These are phyloP conservation scores for Globisporangium heterothallicum DNA, from an alignment of 352 stramenopile species.

Conservation along the genomic window DNA sequence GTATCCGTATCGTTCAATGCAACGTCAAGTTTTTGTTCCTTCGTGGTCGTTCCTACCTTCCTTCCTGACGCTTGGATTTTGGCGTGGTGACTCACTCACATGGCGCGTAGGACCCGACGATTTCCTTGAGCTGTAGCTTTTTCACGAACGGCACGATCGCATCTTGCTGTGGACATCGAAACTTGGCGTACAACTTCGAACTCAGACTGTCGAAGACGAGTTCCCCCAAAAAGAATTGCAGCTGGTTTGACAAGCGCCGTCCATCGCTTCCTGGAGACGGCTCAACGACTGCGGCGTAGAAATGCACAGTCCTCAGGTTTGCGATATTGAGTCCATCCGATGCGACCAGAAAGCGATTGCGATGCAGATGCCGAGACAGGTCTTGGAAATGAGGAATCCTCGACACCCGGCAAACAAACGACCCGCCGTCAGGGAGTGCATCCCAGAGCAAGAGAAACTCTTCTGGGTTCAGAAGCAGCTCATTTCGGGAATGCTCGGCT, in stretches of 20 bases:
- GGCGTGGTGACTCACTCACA: constrained; percentile 45
- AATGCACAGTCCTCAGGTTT: constrained; percentile 45
- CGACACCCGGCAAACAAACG: constrained; percentile 60
- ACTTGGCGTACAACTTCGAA: constrained; percentile 56
- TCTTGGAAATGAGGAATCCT: constrained; percentile 33
- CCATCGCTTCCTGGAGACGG: not conserved
- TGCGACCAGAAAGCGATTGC: constrained; percentile 44
- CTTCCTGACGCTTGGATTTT: too few species aligned
- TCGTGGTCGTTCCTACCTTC: too few species aligned
- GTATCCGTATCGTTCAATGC: too few species aligned
- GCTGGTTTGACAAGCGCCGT: not conserved
- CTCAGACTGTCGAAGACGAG: constrained; percentile 70
- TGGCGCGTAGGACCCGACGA: constrained; percentile 59
- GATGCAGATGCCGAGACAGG: constrained; percentile 39
- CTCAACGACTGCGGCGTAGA: constrained; percentile 32
- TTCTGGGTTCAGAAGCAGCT: constrained; percentile 15
- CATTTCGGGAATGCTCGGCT: not conserved
- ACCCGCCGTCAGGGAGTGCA: constrained; percentile 39
- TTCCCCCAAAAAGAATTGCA: constrained; percentile 50
- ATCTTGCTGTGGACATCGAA: constrained; percentile 47
- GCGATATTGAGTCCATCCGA: constrained; percentile 36
- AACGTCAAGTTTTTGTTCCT: too few species aligned
- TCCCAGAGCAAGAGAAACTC: constrained; percentile 53
- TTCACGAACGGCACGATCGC: constrained; percentile 63
- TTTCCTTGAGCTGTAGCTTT: constrained; percentile 68